Percentiles rank a stretch among this genome's conserved stretches.
These are phyloP conservation scores for Ceratocystiopsis brevicomis DNA, from an alignment of 2,329 filamentous ascomycete genomes.

Conservation along the genomic window DNA sequence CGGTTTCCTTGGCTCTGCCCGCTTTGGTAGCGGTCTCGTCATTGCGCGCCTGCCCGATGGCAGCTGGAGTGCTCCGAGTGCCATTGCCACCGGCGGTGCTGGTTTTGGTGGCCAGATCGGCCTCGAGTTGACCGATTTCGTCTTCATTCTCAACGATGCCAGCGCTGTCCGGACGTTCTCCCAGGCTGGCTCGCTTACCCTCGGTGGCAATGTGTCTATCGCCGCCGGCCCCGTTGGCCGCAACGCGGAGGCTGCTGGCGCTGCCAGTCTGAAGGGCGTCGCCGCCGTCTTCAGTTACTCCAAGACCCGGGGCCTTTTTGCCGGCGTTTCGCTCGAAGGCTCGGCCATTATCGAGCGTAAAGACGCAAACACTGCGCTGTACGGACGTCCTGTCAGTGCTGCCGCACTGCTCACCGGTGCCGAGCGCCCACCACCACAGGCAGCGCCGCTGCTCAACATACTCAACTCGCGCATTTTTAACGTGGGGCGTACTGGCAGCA, in stretches of 20 bases:
- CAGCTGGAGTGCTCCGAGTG: constrained; percentile 63
- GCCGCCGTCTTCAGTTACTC: constrained; percentile 92
- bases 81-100: constrained; percentile 62
- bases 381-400: constrained; percentile 66
- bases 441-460: constrained; percentile 67
- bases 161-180: constrained; percentile 84
- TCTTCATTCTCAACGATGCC: constrained; percentile 92
- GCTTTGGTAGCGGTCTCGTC: constrained; percentile 67
- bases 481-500: constrained; percentile 31
- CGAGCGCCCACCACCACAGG: constrained; percentile 60
- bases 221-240: constrained; percentile 85
- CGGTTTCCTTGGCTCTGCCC: constrained; percentile 65
- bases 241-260: constrained; percentile 90
- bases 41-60: constrained; percentile 63
- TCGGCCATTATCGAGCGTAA: constrained; percentile 83
- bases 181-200: constrained; percentile 73
- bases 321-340: constrained; percentile 85
- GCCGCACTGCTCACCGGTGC: constrained; percentile 62
- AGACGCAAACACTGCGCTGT: constrained; percentile 94
- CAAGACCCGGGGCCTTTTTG: constrained; percentile 94
- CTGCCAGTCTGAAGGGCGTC: constrained; percentile 73
- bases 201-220: constrained; percentile 91
- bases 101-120: constrained; percentile 76
- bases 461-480: constrained; percentile 73
- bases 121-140: constrained; percentile 81